These are phyloP conservation scores for Ganoderma resinaceum DNA, from an alignment of 1,284 basidiomycete genomes.

Conservation along the genomic window DNA sequence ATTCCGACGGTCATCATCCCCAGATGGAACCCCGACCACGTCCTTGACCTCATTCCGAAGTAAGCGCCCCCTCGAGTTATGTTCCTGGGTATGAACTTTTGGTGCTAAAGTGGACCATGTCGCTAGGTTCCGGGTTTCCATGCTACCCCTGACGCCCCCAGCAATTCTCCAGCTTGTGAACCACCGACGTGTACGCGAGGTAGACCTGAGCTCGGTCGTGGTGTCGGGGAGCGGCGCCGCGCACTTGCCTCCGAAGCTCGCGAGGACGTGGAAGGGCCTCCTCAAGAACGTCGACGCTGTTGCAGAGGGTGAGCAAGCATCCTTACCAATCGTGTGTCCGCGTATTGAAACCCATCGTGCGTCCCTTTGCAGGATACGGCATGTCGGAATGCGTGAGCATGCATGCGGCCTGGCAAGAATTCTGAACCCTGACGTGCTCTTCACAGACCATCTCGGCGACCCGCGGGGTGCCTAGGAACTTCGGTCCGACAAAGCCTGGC, in stretches of 20 bases:
- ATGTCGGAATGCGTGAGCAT: constrained; percentile 74
- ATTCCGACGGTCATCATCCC: constrained; percentile 59
- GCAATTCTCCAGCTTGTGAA: constrained; percentile 70
- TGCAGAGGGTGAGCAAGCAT: constrained; percentile 53
- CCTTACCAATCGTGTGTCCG: neutral
- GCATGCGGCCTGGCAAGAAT: neutral
- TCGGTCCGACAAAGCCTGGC: constrained; percentile 52
- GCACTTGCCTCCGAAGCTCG: constrained; percentile 66
- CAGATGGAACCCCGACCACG: constrained; percentile 63
- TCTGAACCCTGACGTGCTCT: neutral
- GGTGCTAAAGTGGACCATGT: neutral
- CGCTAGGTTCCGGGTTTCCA: constrained; percentile 58
- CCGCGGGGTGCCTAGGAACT: constrained; percentile 48
- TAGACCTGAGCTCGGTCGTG: constrained; percentile 62
- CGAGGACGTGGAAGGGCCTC: constrained; percentile 47
- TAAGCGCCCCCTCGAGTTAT: constrained; percentile 34
- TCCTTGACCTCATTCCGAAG: constrained; percentile 52
- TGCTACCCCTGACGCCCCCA: constrained; percentile 65
- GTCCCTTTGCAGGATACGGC: constrained; percentile 65
- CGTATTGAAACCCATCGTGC: neutral
- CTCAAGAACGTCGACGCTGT: constrained; percentile 46
- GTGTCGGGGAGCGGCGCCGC: constrained; percentile 64
- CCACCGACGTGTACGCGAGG: constrained; percentile 53
- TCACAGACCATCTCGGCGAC: constrained; percentile 66
- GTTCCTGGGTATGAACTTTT: neutral